A percentile compares a stretch with the other conserved stretches of the same genome.
Conservation (phyloP, 768 basidiomycete genomes). For the Crassisporium funariophilum region DNA sequence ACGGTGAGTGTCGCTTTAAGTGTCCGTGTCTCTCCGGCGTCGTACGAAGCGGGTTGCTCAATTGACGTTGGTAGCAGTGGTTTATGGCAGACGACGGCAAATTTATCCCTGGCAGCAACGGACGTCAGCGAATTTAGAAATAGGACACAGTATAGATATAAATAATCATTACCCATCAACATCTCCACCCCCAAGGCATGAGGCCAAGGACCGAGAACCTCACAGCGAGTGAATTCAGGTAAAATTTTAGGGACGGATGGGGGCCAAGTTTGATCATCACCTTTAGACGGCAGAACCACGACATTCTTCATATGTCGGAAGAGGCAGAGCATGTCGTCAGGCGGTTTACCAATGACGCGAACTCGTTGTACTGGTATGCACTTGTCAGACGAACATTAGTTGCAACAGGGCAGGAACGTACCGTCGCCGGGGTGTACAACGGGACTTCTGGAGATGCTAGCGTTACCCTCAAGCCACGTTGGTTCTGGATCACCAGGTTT, state of each 20-base stretch:
- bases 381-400: not conserved
- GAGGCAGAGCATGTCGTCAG: constrained; percentile 51
- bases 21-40: no score
- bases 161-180: constrained; percentile 75
- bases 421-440: constrained; percentile 79
- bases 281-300: constrained; percentile 68
- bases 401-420: constrained; percentile 22
- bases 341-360: constrained; percentile 71
- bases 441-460: constrained; percentile 70
- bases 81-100: constrained; percentile 58
- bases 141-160: not conserved
- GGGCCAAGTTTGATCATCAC: constrained; percentile 29
- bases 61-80: constrained; percentile 56
- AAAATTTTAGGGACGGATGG: not conserved
- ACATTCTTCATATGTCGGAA: constrained; percentile 68
- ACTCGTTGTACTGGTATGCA: constrained; percentile 61
- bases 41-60: no score
- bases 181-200: constrained; percentile 74
- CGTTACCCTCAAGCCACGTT: constrained; percentile 59
- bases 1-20: no score
- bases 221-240: not conserved
- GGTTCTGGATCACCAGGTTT: constrained; percentile 49
- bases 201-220: constrained; percentile 68
- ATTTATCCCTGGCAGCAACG: constrained; percentile 54
- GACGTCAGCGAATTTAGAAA: not conserved